phyloP scores from a whole-genome alignment of 768 basidiomycete genomes.

The Hemileccinum impolitum region DNA sequence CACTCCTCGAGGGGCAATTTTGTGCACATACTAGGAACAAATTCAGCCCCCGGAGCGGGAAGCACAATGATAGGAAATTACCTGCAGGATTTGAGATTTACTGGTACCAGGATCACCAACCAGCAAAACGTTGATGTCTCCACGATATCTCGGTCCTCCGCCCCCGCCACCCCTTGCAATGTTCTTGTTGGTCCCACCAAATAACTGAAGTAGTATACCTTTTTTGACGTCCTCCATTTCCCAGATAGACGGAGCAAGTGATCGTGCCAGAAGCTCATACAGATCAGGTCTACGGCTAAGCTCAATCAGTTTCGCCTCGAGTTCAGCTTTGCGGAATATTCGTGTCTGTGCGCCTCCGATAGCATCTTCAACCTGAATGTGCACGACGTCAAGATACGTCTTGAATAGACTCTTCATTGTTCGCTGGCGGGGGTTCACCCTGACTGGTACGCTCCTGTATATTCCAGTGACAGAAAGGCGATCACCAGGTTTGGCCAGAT shows the following conservation, averaged over 20 bases:
- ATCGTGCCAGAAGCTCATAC: constrained; percentile 80
- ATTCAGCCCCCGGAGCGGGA: neutral
- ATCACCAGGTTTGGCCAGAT: constrained; percentile 95
- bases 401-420: constrained; percentile 95
- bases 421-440: constrained; percentile 88
- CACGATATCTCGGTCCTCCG: constrained; percentile 93
- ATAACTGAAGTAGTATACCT: constrained; percentile 92
- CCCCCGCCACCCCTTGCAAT: constrained; percentile 91
- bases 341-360: constrained; percentile 34
- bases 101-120: constrained; percentile 97
- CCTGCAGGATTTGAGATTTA: constrained; percentile 94
- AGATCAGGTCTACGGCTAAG: constrained; percentile 75
- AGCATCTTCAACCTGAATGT: constrained; percentile 64
- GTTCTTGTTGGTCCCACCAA: constrained; percentile 97
- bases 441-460: constrained; percentile 92
- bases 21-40: constrained; percentile 83
- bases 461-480: constrained; percentile 88
- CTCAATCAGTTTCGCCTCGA: constrained; percentile 74
- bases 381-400: constrained; percentile 95
- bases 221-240: constrained; percentile 99
- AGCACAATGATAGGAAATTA: constrained; percentile 30
- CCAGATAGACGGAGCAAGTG: constrained; percentile 93
- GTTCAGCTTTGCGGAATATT: constrained; percentile 54
- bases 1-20: constrained; percentile 96
- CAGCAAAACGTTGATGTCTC: constrained; percentile 95